A percentile compares a stretch with the other conserved stretches of the same genome.
phyloP scores from a whole-genome alignment of 371 early-diverging fungal genomes.

The Actinomortierella ambigua region DNA sequence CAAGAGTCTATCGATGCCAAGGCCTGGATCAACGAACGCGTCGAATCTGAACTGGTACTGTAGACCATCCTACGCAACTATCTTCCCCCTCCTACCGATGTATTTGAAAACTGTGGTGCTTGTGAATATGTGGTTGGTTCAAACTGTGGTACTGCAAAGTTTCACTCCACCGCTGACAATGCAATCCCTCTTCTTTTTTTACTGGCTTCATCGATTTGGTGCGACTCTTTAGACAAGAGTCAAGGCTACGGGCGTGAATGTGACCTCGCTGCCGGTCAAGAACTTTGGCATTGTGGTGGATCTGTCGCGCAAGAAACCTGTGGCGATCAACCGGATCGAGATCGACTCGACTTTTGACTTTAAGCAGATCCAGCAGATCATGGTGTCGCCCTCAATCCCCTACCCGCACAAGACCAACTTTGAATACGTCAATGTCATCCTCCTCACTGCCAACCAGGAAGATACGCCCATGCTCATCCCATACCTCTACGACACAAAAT shows the following conservation, averaged over 20 bases:
- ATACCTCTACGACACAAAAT: conserved; percentile 58
- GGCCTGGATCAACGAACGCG: conserved; percentile 58
- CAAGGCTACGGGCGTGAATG: conserved; percentile 54
- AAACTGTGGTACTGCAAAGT: too few relatives aligned
- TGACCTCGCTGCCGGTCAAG: conserved; percentile 53
- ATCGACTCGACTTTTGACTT: conserved; percentile 59
- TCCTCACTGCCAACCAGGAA: conserved; percentile 56
- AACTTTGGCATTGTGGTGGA: conserved; percentile 69
- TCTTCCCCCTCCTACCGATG: background rate
- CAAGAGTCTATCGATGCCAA: conserved; percentile 51
- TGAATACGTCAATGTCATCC: conserved; percentile 63
- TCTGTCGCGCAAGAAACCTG: conserved; percentile 54
- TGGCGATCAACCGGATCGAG: conserved; percentile 65
- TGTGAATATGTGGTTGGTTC: background rate
- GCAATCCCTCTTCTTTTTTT: background rate
- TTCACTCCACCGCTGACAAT: too few relatives aligned
- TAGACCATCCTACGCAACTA: background rate
- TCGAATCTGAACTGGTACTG: conserved; percentile 58
- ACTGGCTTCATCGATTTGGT: too few relatives aligned
- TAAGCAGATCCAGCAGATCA: conserved; percentile 60
- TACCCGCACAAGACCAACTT: conserved; percentile 63
- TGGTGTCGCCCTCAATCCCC: conserved; percentile 61
- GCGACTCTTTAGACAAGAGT: conserved; percentile 60
- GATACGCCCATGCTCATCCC: conserved; percentile 60
- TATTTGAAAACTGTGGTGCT: background rate